Base-by-base conservation (phyloP, 1,284 basidiomycete species). In the Apiotrichum veenhuisii region DNA sequence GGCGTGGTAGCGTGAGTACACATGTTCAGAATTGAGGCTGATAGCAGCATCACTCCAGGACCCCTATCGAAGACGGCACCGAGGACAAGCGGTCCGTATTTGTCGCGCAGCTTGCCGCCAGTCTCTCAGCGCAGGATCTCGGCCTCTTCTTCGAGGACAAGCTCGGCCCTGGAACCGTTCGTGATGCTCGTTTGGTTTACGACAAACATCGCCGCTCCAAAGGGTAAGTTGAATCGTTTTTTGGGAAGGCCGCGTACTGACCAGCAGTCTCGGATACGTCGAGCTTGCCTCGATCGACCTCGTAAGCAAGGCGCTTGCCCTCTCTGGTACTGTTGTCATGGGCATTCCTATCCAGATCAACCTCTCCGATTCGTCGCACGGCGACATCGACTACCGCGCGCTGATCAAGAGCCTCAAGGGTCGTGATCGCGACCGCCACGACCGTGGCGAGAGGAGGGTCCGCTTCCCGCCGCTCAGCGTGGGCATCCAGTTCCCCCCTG, bases 101-200 rank as follows among this genome's bases (percentile, higher is more conserved):
- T 79, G 93, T 97, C 74, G 94, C 93, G 69, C 95, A 98, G 80
- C 86, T 99, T 72, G 91, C 95, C 66, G 91, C 92, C 57, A 86
- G 91, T 70, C 86, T 98, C 74, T 95, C 91, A 57, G 91, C 93
- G 70, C 84, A 90, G 71, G 95, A 98, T 80, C 81, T 99, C 75
- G 93, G 93, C 62, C 90, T 95, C 78, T 98, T 99, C 81, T 98
- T 99, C 74, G 95, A 98, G 81, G 91, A 96, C 75, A 93, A 91
- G 75, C 82, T 97, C 34, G 93, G 93, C 26, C 88, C 90, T 77
- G 87, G 87, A 43, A 85, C 89, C 27, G 95, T 99, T 4, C 86
- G 92, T 80, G 95, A 98, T 69, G 91, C 94, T 20, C 83, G 92
- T 60, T 91, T 99, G 69, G 93, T 98, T 42, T 95, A 90, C 14